These are phyloP conservation scores for Saccharomyces hybrid DNA, from an alignment of 1,139 yeast genomes.

Conservation along the genomic window DNA sequence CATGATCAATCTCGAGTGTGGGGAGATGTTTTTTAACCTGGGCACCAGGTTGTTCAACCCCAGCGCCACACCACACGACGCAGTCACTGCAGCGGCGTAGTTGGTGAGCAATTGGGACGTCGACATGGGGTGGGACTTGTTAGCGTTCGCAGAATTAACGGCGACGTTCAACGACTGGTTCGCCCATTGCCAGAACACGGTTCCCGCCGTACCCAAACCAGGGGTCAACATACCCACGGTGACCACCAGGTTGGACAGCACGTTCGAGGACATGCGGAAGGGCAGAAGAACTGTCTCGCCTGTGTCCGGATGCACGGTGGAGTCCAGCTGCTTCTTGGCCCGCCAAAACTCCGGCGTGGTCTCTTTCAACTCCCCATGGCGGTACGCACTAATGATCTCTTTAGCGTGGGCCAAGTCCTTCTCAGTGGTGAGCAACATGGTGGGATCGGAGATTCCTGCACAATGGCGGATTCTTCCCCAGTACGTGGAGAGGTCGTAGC, in stretches of 20 bases:
- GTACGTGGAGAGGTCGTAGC: slow-evolving; percentile 70
- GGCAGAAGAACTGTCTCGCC: slow-evolving; percentile 89
- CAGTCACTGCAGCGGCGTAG: slow-evolving; percentile 82
- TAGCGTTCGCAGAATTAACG: slow-evolving; percentile 90
- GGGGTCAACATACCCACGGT: slow-evolving; percentile 98
- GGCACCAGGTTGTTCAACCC: slow-evolving; percentile 90
- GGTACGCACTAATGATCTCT: slow-evolving; percentile 58
- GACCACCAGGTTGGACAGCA: slow-evolving; percentile 83
- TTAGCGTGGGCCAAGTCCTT: slow-evolving; percentile 59
- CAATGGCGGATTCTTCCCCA: slow-evolving; percentile 93
- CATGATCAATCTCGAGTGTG: slow-evolving; percentile 60
- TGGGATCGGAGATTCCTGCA: slow-evolving; percentile 86
- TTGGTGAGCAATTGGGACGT: slow-evolving; percentile 67
- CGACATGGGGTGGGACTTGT: slow-evolving; percentile 85
- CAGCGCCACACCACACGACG: slow-evolving; percentile 90
- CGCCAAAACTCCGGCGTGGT: slow-evolving; percentile 85
- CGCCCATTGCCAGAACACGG: slow-evolving; percentile 94
- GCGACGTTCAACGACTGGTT: slow-evolving; percentile 96
- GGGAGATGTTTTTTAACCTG: slow-evolving; percentile 55
- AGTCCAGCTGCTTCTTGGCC: slow-evolving; percentile 78
- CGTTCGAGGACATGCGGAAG: slow-evolving; percentile 94
- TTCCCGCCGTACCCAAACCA: slow-evolving; percentile 79
- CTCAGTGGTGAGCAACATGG: slow-evolving; percentile 70
- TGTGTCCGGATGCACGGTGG: slow-evolving; percentile 90
- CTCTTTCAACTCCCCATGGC: slow-evolving; percentile 49